phyloP scores from a whole-genome alignment of 2,329 filamentous ascomycete species.

The Westerdykella sp. region DNA sequence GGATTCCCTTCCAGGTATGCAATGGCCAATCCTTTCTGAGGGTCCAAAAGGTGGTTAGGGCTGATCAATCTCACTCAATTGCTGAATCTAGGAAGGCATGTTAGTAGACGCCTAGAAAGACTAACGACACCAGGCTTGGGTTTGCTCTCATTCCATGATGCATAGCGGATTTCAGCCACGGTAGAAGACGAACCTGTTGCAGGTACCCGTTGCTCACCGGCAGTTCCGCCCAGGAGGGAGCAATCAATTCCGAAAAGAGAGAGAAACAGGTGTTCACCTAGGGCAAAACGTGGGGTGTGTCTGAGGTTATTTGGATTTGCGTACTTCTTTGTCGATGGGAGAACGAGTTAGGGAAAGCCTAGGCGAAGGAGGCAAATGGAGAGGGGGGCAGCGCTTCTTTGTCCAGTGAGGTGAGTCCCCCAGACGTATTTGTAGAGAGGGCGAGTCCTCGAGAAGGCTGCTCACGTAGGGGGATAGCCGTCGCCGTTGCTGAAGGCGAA shows the following conservation, averaged over 20 bases:
- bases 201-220: constrained; percentile 30
- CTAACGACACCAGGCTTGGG: constrained; percentile 9
- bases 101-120: not conserved
- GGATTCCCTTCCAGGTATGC: not conserved
- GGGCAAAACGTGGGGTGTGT: constrained; percentile 27
- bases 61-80: not conserved
- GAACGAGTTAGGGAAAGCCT: constrained; percentile 18
- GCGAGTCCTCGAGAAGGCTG: constrained; percentile 27
- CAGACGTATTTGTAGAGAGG: constrained; percentile 37
- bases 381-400: constrained; percentile 30
- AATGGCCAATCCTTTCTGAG: not conserved
- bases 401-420: constrained; percentile 25
- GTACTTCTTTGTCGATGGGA: constrained; percentile 28
- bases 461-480: constrained; percentile 30
- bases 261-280: constrained; percentile 13
- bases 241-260: constrained; percentile 24
- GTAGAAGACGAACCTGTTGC: constrained; percentile 30
- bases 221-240: constrained; percentile 15
- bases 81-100: not conserved
- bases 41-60: too few relatives aligned
- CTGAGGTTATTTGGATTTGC: constrained; percentile 29
- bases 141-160: constrained; percentile 31
- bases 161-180: constrained; percentile 24
- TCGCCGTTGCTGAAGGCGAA: constrained; percentile 35
- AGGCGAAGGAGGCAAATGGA: constrained; percentile 32